Evolutionary conservation across 2,329 filamentous ascomycete genomes (phyloP).

Genomic region (Phialemonium atrogriseum): DNA sequence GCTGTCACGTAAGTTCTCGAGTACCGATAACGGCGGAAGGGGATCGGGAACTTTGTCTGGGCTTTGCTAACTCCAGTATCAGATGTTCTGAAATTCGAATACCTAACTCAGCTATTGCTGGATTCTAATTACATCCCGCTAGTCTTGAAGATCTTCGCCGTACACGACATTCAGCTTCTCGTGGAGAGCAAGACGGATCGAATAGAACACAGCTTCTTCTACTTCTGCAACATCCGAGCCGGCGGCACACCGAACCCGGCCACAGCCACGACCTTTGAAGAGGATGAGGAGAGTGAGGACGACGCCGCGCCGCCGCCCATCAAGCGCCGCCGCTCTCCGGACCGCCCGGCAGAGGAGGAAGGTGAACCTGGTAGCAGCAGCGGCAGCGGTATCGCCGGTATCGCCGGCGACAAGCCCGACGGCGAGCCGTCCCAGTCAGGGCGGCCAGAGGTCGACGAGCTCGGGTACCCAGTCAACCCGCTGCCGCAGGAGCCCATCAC

Average conservation of each 20-base stretch:
- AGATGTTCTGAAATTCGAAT: constrained; percentile 95
- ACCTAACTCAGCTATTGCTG: constrained; percentile 82
- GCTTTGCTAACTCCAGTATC: neutral
- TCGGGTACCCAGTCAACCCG: constrained; percentile 69
- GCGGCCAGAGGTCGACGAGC: constrained; percentile 68
- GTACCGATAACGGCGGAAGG: too few species aligned
- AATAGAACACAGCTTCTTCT: constrained; percentile 81
- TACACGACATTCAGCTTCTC: constrained; percentile 86
- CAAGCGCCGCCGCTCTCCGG: constrained; percentile 43
- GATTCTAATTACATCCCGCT: constrained; percentile 94
- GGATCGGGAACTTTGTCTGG: neutral
- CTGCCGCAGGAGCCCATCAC: constrained; percentile 72
- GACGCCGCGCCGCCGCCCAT: constrained; percentile 84
- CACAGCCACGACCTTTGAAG: constrained; percentile 21
- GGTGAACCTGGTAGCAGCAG: neutral
- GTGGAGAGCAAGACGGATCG: constrained; percentile 81
- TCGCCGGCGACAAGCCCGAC: neutral
- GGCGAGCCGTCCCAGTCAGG: constrained; percentile 12
- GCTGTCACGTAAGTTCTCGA: constrained; percentile 73
- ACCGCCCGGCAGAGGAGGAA: constrained; percentile 21
- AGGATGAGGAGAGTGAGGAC: constrained; percentile 51
- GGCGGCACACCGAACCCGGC: constrained; percentile 14
- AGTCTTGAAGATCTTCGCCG: constrained; percentile 85
- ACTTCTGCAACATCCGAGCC: constrained; percentile 68
- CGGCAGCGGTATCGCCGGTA: constrained; percentile 1